A percentile compares a stretch with the other conserved stretches of the same genome.
phyloP scores from a whole-genome alignment of 495 filamentous ascomycete genomes.

The Articulospora tetracladia region DNA sequence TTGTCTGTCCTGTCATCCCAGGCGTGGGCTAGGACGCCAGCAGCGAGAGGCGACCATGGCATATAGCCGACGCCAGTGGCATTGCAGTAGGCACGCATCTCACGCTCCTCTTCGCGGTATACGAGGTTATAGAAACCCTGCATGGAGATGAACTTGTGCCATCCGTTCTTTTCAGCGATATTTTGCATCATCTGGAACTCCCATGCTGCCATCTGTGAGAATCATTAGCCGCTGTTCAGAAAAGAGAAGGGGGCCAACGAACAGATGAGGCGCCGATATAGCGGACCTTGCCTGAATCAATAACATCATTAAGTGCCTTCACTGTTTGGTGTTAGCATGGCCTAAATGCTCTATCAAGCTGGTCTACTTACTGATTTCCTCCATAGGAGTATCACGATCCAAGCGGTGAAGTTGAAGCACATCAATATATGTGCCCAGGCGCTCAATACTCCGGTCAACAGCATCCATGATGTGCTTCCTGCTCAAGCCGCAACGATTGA shows the following conservation, averaged over 20 bases:
- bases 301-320: slow-evolving; percentile 56
- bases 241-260: not conserved
- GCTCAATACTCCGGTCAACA: slow-evolving; percentile 50
- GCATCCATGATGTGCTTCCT: slow-evolving; percentile 58
- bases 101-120: slow-evolving; percentile 72
- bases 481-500: slow-evolving; percentile 37
- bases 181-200: slow-evolving; percentile 64
- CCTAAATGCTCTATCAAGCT: slow-evolving; percentile 61
- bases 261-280: slow-evolving; percentile 52
- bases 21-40: slow-evolving; percentile 12
- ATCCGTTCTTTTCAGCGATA: slow-evolving; percentile 51
- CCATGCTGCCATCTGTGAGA: slow-evolving; percentile 53
- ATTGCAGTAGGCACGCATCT: slow-evolving; percentile 70
- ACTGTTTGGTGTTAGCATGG: slow-evolving; percentile 52
- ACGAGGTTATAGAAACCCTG: slow-evolving; percentile 54
- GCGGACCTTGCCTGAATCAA: slow-evolving; percentile 50
- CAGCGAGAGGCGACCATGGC: slow-evolving; percentile 57
- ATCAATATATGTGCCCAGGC: slow-evolving; percentile 59
- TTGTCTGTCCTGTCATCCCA: slow-evolving; percentile 34
- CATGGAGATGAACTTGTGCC: slow-evolving; percentile 38
- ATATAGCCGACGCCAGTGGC: slow-evolving; percentile 68
- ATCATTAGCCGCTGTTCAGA: not conserved
- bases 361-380: slow-evolving; percentile 50
- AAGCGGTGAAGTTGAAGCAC: slow-evolving; percentile 60
- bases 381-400: slow-evolving; percentile 41